phyloP scores from a whole-genome alignment of 306 rosid species.

The Prunus salicina region DNA sequence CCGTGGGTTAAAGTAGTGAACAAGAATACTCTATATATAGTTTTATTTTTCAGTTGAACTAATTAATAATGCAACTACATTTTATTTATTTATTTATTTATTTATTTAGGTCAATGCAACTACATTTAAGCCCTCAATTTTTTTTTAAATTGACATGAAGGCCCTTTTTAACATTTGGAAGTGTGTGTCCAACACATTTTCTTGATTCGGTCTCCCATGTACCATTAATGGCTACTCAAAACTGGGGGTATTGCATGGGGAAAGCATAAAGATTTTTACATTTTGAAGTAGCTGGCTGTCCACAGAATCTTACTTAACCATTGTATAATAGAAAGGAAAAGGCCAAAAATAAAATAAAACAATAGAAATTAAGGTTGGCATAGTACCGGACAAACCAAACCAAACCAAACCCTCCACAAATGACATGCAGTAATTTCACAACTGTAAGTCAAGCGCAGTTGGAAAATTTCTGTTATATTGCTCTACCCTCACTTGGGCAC shows the following conservation, averaged over 20 bases:
- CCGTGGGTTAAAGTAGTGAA: too few relatives aligned
- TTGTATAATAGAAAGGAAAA: background rate
- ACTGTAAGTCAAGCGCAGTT: constrained; percentile 10
- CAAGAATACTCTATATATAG: background rate
- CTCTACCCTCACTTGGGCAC: background rate
- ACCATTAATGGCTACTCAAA: background rate
- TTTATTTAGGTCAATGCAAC: background rate
- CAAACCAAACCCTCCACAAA: constrained; percentile 7
- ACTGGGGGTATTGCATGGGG: too few relatives aligned
- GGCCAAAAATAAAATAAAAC: background rate
- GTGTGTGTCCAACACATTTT: background rate
- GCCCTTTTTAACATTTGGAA: background rate
- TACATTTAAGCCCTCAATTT: background rate
- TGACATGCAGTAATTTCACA: background rate
- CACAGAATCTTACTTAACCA: too few relatives aligned
- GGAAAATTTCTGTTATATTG: background rate
- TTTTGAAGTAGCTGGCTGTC: background rate
- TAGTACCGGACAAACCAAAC: background rate
- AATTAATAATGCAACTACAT: background rate
- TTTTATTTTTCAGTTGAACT: background rate
- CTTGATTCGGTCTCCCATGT: background rate
- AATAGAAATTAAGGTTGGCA: background rate
- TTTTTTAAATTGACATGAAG: background rate
- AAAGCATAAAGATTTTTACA: background rate
- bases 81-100: background rate